These are phyloP conservation scores for Myotisia sp. DNA, from an alignment of 2,329 filamentous ascomycete genomes.

Conservation along the genomic window DNA sequence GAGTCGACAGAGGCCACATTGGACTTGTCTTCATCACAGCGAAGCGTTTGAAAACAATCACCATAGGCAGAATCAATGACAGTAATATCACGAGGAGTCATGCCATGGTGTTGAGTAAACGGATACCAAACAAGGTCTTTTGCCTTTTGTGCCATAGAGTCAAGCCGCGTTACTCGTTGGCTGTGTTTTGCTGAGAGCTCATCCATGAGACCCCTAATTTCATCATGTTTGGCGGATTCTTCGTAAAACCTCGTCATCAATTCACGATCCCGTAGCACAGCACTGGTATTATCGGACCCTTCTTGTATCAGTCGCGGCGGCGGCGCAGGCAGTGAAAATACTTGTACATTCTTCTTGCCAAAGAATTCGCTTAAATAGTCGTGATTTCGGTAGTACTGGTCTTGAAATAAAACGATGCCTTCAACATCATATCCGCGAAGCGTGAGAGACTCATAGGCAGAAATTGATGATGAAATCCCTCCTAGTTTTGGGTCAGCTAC, in stretches of 20 bases:
- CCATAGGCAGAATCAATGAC: conserved; percentile 69
- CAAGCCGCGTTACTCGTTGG: conserved; percentile 43
- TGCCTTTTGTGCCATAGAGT: conserved; percentile 48
- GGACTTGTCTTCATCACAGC: conserved; percentile 14
- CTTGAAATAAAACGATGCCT: conserved; percentile 53
- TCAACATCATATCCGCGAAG: conserved; percentile 68
- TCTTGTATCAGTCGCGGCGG: conserved; percentile 32
- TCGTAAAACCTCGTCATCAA: conserved; percentile 53
- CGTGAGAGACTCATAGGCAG: conserved; percentile 62
- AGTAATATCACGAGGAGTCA: conserved; percentile 49
- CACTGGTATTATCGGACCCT: conserved; percentile 18
- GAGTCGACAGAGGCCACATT: neutral
- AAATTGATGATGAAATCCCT: conserved; percentile 67
- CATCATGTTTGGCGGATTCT: conserved; percentile 26
- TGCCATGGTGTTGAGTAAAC: conserved; percentile 63
- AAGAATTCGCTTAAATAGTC: conserved; percentile 57
- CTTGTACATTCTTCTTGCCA: conserved; percentile 40
- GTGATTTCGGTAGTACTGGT: conserved; percentile 53
- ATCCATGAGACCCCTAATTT: conserved; percentile 35
- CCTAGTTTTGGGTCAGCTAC: conserved; percentile 63
- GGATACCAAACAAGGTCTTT: conserved; percentile 65
- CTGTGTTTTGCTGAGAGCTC: conserved; percentile 41
- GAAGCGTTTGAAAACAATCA: conserved; percentile 58
- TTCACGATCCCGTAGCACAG: conserved; percentile 36
- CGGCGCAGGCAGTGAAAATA: conserved; percentile 45